Base-by-base conservation (phyloP, 2,329 filamentous ascomycete genomes). In the Nothophaeocryptopus gaeumannii region DNA sequence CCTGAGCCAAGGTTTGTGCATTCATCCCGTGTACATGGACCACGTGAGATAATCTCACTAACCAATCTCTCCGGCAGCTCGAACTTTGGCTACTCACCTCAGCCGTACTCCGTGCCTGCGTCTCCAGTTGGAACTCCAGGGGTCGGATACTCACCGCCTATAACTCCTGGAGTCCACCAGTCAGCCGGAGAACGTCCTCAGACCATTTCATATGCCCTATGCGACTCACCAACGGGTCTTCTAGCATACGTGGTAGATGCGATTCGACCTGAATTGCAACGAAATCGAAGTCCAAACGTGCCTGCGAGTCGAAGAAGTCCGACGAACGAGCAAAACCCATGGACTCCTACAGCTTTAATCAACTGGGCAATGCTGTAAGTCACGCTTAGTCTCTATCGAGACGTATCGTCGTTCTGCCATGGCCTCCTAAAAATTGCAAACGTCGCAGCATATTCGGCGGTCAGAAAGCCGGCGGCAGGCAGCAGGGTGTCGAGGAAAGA, bases 141-240 rank as follows among this genome's bases (percentile, higher is more conserved):
- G 8, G 32, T 37, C 16, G 44, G 41, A 14, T 26, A 47, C 26
- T 51, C 54, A 5, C 58, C 59, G 20, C 58, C 58, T 14, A 29
- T 50, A 15, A 56, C 61, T 15, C 55, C 57, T 11, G 53, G 53
- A 10, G 13, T 43, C 10, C 43, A 48, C 12, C 15, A 47, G 12
- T 36, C 40, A 15, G 34, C 45, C 11, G 31, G 32, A 9, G 60
- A 61, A 40, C 2, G 76, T 38, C 78, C 79, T 0, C 80, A 81
- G 53, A 81, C 79, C 0, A 67, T 82, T 2, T 70, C 80, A 0
- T 84, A 83, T 56, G 81, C 80, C 1, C 71, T 84, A 2, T 83
- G 80, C 60, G 81, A 84, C 64, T 84, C 81, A 3, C 81, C 81
- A 0, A 75, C 77, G 0, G 81, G 81, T 0, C 65, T 84, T 7